Conservation (phyloP, 2,329 filamentous ascomycete genomes). For the Phaeosphaeriaceae sp. region DNA sequence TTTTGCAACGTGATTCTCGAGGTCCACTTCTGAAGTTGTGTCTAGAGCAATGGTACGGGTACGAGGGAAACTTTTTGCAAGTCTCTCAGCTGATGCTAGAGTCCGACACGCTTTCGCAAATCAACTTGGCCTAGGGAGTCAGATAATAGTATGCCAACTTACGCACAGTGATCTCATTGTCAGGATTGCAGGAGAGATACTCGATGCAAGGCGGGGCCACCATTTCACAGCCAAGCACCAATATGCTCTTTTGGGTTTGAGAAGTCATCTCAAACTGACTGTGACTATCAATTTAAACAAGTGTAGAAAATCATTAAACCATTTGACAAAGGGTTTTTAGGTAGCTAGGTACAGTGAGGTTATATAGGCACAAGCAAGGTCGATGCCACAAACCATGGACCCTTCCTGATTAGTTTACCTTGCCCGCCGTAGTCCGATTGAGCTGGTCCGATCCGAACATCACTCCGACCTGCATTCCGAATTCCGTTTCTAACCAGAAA, state of each 20-base stretch:
- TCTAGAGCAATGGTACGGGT: constrained; percentile 13
- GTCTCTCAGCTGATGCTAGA: constrained; percentile 4
- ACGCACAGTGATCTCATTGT: constrained; percentile 16
- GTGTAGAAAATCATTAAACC: no score
- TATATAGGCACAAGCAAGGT: no score
- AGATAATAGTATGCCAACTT: background rate
- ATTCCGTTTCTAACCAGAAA: no score
- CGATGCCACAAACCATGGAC: no score
- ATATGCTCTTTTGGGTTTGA: background rate
- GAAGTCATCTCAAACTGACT: background rate
- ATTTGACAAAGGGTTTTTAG: no score
- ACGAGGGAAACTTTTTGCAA: constrained; percentile 5
- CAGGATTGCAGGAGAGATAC: constrained; percentile 14
- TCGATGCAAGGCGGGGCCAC: constrained; percentile 15
- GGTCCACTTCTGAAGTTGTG: constrained; percentile 3
- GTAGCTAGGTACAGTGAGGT: no score
- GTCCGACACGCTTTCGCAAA: constrained; percentile 8
- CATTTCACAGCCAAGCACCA: constrained; percentile 18
- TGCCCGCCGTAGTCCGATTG: no score
- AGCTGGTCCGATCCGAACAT: no score
- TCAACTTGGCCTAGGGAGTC: background rate
- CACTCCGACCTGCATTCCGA: no score
- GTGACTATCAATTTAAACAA: no score
- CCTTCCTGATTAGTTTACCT: no score
- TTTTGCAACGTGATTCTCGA: constrained; percentile 12